phyloP scores from a whole-genome alignment of 2,329 filamentous ascomycete genomes.

The Venturia asperata region DNA sequence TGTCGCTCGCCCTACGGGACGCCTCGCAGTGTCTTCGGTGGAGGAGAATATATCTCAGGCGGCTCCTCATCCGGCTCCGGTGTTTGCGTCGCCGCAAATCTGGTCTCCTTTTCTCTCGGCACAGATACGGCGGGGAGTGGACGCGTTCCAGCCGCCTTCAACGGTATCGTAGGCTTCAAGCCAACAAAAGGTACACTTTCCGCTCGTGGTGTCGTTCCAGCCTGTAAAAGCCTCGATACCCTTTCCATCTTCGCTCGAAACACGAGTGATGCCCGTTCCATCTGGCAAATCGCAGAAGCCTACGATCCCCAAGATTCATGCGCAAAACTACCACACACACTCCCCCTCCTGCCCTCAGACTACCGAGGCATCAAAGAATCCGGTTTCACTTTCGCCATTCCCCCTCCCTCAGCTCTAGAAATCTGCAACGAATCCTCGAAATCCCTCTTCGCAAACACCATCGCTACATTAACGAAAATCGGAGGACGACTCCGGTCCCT shows the following conservation, averaged over 20 bases:
- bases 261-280: slow-evolving; percentile 38
- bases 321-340: slow-evolving; percentile 29
- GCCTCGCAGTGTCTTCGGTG: slow-evolving; percentile 43
- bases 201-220: slow-evolving; percentile 41
- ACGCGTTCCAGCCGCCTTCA: slow-evolving; percentile 44
- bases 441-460: slow-evolving; percentile 26
- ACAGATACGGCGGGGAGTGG: slow-evolving; percentile 46
- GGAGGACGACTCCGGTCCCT: slow-evolving; percentile 25
- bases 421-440: slow-evolving; percentile 33
- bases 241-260: slow-evolving; percentile 45
- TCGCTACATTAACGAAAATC: background rate
- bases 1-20: slow-evolving; percentile 48
- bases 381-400: slow-evolving; percentile 39
- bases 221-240: slow-evolving; percentile 48
- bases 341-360: slow-evolving; percentile 25
- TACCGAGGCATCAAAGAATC: slow-evolving; percentile 21
- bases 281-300: slow-evolving; percentile 41
- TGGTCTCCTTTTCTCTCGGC: slow-evolving; percentile 46
- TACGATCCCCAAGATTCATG: slow-evolving; percentile 43
- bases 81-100: slow-evolving; percentile 42
- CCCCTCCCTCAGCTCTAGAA: slow-evolving; percentile 34
- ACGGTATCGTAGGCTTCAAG: slow-evolving; percentile 39
- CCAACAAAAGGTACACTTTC: slow-evolving; percentile 45
- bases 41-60: slow-evolving; percentile 39
- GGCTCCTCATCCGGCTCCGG: slow-evolving; percentile 48